Conservation (phyloP, 129 eudicot genomes). For the Erigeron canadensis region DNA sequence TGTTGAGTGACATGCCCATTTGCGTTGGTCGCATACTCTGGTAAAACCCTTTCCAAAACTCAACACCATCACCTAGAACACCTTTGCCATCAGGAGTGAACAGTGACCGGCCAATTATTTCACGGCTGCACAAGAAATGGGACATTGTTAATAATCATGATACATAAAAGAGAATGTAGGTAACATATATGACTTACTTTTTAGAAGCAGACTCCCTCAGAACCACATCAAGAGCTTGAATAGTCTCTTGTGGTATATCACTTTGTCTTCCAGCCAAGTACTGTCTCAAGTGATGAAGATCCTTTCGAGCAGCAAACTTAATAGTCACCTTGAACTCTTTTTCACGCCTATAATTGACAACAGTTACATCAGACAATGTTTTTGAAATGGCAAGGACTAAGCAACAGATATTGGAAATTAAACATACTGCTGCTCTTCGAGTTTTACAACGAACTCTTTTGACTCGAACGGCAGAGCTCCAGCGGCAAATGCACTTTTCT, state of each 20-base stretch:
- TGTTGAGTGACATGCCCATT: slow-evolving; percentile 77
- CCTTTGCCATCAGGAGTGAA: slow-evolving; percentile 54
- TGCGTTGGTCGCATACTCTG: slow-evolving; percentile 91
- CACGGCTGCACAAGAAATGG: slow-evolving; percentile 41
- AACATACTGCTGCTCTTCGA: slow-evolving; percentile 34
- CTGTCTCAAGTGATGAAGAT: slow-evolving; percentile 49
- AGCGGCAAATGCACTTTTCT: slow-evolving; percentile 66
- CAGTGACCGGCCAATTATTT: slow-evolving; percentile 68
- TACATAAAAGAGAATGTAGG: not conserved
- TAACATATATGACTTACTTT: slow-evolving; percentile 17
- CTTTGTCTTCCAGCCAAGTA: slow-evolving; percentile 46
- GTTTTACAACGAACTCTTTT: slow-evolving; percentile 55
- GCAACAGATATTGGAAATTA: not conserved
- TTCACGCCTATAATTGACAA: slow-evolving; percentile 43
- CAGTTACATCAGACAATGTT: not conserved
- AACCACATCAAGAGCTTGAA: slow-evolving; percentile 83
- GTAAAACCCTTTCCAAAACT: slow-evolving; percentile 79
- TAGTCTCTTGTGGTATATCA: slow-evolving; percentile 69
- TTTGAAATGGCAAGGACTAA: not conserved
- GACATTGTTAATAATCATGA: not conserved
- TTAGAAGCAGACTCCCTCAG: slow-evolving; percentile 51
- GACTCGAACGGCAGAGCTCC: slow-evolving; percentile 66
- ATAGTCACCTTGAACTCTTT: slow-evolving; percentile 56
- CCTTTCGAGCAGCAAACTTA: slow-evolving; percentile 64
- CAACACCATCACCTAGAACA: slow-evolving; percentile 59